These are phyloP conservation scores for Phlebiopsis flavidoalba DNA, from an alignment of 768 basidiomycete genomes.

Conservation along the genomic window DNA sequence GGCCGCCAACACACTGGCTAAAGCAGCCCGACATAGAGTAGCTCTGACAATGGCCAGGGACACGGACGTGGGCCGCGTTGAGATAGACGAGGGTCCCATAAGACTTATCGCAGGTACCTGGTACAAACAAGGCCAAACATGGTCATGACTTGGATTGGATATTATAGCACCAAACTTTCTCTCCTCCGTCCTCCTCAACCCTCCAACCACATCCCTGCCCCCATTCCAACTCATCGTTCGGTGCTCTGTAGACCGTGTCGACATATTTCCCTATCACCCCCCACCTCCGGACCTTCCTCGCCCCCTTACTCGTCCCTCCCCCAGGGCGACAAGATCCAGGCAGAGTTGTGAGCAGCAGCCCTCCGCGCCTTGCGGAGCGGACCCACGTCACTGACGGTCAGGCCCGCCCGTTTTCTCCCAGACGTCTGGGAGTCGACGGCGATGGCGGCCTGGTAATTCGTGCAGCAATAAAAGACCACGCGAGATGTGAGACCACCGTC, in stretches of 20 bases:
- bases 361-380: constrained; percentile 2
- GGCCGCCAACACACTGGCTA: too few species aligned
- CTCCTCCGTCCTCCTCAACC: constrained; percentile 3
- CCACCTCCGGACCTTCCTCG: constrained; percentile 90
- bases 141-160: constrained; percentile 9
- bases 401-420: constrained; percentile 31
- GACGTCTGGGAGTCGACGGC: constrained; percentile 99
- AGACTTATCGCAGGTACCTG: constrained; percentile 10
- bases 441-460: constrained; percentile 85
- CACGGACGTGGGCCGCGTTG: neutral
- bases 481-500: constrained; percentile 45
- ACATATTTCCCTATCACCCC: constrained; percentile 57
- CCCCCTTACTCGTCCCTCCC: constrained; percentile 83
- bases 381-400: constrained; percentile 15
- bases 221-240: neutral
- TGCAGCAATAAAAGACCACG: constrained; percentile 97
- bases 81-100: constrained; percentile 14
- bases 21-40: too few species aligned
- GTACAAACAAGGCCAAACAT: constrained; percentile 21
- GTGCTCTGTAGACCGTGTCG: too few species aligned
- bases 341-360: constrained; percentile 66
- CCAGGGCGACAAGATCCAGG: constrained; percentile 92
- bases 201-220: constrained; percentile 10
- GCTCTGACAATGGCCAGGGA: neutral
- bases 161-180: constrained; percentile 11